A percentile compares a stretch with the other conserved stretches of the same genome.
phyloP scores from a whole-genome alignment of 129 eudicot species.

The Saposhnikovia divaricata region DNA sequence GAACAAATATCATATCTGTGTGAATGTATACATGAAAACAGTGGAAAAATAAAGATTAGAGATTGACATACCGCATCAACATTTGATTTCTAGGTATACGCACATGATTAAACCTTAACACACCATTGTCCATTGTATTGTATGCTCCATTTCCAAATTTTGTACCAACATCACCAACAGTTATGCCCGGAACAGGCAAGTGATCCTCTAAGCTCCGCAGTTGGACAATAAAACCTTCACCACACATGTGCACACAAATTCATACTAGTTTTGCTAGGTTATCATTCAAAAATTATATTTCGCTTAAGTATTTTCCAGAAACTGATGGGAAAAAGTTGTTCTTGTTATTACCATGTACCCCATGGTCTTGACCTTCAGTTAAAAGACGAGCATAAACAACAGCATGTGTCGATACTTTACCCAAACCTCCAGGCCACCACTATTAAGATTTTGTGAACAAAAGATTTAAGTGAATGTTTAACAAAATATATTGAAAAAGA shows the following conservation, averaged over 20 bases:
- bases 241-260: background rate
- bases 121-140: conserved; percentile 97
- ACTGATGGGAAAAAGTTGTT: background rate
- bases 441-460: conserved; percentile 21
- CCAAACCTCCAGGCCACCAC: conserved; percentile 99
- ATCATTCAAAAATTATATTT: background rate
- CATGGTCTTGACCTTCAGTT: conserved; percentile 66
- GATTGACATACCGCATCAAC: conserved; percentile 73
- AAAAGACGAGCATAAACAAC: conserved; percentile 86
- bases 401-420: conserved; percentile 88
- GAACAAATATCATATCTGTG: background rate
- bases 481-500: background rate
- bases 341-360: conserved; percentile 59
- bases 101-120: conserved; percentile 82
- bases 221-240: conserved; percentile 84
- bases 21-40: background rate
- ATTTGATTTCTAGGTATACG: conserved; percentile 90
- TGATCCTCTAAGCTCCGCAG: conserved; percentile 97
- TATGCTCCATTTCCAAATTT: conserved; percentile 99
- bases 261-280: background rate
- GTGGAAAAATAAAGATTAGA: background rate
- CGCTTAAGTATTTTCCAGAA: background rate
- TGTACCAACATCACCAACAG: conserved; percentile 78
- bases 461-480: background rate
- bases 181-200: conserved; percentile 33